Conservation (phyloP, 2,329 filamentous ascomycete species). For the Colletotrichum euphorbiae region DNA sequence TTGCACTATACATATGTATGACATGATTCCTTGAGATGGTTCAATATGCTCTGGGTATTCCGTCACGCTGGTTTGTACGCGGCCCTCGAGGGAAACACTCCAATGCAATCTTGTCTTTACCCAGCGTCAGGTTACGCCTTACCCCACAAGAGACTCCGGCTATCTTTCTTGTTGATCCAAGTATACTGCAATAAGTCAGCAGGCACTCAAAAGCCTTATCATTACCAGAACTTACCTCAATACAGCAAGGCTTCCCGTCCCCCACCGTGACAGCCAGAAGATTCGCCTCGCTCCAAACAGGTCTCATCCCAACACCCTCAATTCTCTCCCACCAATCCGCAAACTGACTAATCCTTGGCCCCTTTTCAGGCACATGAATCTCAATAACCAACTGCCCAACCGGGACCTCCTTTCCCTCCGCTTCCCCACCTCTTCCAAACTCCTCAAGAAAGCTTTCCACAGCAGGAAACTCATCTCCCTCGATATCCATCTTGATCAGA, state of each 20-base stretch:
- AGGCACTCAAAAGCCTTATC: neutral
- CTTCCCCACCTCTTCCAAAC: neutral
- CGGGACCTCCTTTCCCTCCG: conserved; percentile 10
- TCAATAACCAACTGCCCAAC: conserved; percentile 35
- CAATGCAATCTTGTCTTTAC: no score
- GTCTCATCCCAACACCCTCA: neutral
- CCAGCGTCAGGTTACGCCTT: neutral
- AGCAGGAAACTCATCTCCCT: conserved; percentile 49
- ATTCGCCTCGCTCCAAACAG: conserved; percentile 7
- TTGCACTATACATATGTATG: no score
- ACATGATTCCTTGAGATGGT: no score
- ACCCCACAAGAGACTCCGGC: neutral
- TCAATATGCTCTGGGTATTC: no score
- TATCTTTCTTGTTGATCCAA: conserved; percentile 6
- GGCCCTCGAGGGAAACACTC: no score
- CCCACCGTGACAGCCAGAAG: conserved; percentile 1
- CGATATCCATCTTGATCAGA: conserved; percentile 54
- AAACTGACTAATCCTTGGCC: conserved; percentile 1
- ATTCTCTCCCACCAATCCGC: neutral
- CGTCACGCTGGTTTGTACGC: no score
- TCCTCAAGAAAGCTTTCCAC: conserved; percentile 16
- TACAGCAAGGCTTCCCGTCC: conserved; percentile 5
- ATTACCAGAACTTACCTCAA: neutral
- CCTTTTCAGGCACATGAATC: conserved; percentile 26
- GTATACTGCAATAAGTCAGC: conserved; percentile 1